Evolutionary conservation across 306 rosid genomes (phyloP).

Genomic region (Begonia fuchsioides): DNA sequence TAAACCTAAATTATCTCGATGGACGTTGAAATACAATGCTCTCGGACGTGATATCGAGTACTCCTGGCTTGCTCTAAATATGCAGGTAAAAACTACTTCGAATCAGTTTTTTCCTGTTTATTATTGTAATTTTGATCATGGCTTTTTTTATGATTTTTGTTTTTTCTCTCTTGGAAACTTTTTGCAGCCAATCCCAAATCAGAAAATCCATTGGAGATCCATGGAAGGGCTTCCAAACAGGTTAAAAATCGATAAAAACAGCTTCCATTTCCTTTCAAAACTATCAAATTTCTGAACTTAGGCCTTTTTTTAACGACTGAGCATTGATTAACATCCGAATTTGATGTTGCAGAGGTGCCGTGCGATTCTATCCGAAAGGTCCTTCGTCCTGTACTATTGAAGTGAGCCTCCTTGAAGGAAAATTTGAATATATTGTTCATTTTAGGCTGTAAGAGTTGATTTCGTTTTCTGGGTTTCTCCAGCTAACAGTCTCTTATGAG

Average conservation of each 20-base stretch:
- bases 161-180: slow-evolving; percentile 1
- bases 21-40: slow-evolving; percentile 84
- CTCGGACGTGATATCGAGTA: slow-evolving; percentile 69
- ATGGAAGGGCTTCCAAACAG: slow-evolving; percentile 94
- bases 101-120: neutral
- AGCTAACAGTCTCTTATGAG: slow-evolving; percentile 92
- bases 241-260: slow-evolving; percentile 13
- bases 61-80: slow-evolving; percentile 94
- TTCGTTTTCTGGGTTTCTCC: slow-evolving; percentile 12
- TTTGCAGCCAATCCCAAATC: slow-evolving; percentile 83
- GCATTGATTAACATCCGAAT: neutral
- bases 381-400: slow-evolving; percentile 68
- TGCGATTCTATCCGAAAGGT: slow-evolving; percentile 87
- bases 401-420: slow-evolving; percentile 36
- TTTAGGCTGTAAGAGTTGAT: neutral
- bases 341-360: slow-evolving; percentile 74
- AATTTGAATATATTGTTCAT: neutral
- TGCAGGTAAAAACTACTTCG: slow-evolving; percentile 50
- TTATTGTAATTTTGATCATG: neutral
- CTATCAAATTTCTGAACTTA: neutral
- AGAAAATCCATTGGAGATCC: slow-evolving; percentile 94
- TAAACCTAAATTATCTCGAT: slow-evolving; percentile 76
- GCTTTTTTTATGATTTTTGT: too few relatives aligned
- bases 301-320: neutral
- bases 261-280: neutral